These are phyloP conservation scores for Scedosporium dehoogii DNA, from an alignment of 2,329 filamentous ascomycete species.

Conservation along the genomic window DNA sequence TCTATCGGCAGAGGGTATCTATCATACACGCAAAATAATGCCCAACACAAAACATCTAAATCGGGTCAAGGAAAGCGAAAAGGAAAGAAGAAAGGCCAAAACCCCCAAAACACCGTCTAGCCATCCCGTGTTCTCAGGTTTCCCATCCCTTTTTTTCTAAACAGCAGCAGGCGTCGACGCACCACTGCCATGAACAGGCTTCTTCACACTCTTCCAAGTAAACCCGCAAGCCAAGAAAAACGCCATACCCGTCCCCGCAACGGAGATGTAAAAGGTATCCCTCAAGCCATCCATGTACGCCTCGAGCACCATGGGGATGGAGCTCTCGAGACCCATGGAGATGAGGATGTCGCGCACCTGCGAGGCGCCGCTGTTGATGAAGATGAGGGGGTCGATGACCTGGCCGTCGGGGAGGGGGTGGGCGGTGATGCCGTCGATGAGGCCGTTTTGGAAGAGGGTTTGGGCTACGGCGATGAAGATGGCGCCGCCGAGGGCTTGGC, in stretches of 20 bases:
- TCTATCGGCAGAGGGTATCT: neutral
- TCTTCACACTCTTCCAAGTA: constrained; percentile 45
- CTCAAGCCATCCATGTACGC: constrained; percentile 41
- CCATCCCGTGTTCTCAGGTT: neutral
- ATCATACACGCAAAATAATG: neutral
- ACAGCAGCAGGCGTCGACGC: constrained; percentile 16
- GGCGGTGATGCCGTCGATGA: constrained; percentile 40
- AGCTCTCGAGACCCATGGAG: constrained; percentile 28
- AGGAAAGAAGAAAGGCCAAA: neutral
- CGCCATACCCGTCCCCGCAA: constrained; percentile 34
- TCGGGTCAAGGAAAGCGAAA: too few relatives aligned
- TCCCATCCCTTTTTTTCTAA: constrained; percentile 1
- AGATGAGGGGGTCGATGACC: constrained; percentile 33
- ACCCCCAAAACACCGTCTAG: neutral
- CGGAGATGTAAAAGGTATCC: constrained; percentile 41
- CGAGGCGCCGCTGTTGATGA: constrained; percentile 43
- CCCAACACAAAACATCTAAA: neutral
- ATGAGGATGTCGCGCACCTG: constrained; percentile 35
- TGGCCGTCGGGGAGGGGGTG: constrained; percentile 21
- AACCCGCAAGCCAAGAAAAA: constrained; percentile 34
- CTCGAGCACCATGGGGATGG: constrained; percentile 30
- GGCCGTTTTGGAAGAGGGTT: constrained; percentile 56
- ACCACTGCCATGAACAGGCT: constrained; percentile 19
- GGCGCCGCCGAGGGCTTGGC: constrained; percentile 56
- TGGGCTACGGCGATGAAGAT: constrained; percentile 56